Conservation (phyloP, 352 stramenopile genomes). For the Phytophthora megakarya region DNA sequence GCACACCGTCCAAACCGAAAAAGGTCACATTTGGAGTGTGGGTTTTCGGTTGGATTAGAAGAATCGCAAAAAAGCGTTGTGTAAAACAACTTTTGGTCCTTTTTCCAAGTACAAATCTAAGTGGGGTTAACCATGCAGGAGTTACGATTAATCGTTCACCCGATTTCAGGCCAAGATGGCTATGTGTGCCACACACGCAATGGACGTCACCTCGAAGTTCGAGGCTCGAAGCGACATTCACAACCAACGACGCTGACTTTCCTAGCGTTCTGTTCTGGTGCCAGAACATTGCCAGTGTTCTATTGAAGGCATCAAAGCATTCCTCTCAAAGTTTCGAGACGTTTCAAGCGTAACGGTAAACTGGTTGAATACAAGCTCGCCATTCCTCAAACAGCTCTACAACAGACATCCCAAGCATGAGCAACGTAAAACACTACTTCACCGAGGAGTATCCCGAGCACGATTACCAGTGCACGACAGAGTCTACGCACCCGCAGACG, state of each 20-base stretch:
- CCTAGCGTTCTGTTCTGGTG: neutral
- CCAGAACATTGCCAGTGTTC: neutral
- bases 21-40: too few relatives aligned
- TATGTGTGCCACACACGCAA: conserved; percentile 2
- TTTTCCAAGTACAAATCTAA: too few relatives aligned
- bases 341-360: neutral
- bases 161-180: too few relatives aligned
- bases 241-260: neutral
- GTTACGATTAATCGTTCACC: too few relatives aligned
- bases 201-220: conserved; percentile 15
- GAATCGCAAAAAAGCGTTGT: too few relatives aligned
- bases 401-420: conserved; percentile 16
- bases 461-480: conserved; percentile 68
- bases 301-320: too few relatives aligned
- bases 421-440: conserved; percentile 52
- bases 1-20: too few relatives aligned
- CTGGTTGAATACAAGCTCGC: neutral
- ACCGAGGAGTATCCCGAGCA: conserved; percentile 74
- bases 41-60: too few relatives aligned
- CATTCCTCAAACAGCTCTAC: conserved; percentile 22
- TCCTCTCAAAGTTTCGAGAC: neutral
- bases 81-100: too few relatives aligned
- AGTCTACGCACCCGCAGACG: conserved; percentile 60
- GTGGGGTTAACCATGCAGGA: too few relatives aligned
- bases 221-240: too few relatives aligned